These are phyloP conservation scores for Periconia sp. DNA, from an alignment of 2,329 filamentous ascomycete genomes.

Conservation along the genomic window DNA sequence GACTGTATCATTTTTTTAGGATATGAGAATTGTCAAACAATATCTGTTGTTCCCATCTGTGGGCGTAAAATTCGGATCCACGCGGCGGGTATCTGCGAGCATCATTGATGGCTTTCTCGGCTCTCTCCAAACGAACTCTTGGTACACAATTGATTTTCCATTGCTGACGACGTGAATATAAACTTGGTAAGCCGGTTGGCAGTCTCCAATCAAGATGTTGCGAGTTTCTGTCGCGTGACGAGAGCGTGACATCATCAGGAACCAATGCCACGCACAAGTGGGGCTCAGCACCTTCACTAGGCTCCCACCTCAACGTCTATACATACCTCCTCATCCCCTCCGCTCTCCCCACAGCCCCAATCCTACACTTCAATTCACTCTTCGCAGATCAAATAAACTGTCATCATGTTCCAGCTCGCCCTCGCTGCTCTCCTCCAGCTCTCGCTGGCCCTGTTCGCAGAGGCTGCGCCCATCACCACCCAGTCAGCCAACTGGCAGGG, in stretches of 20 bases:
- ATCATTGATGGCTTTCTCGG: no score
- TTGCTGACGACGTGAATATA: no score
- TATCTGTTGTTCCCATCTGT: no score
- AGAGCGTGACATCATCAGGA: background rate
- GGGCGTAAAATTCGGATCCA: no score
- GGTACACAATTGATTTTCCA: no score
- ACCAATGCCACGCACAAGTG: background rate
- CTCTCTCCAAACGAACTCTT: no score
- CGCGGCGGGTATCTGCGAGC: no score
- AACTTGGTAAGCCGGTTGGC: no score
- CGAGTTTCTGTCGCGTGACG: background rate
- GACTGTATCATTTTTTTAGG: no score
- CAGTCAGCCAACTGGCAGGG: conserved; percentile 55
- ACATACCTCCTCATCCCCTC: background rate
- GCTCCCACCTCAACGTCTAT: background rate
- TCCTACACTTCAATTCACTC: background rate
- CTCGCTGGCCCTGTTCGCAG: conserved; percentile 53
- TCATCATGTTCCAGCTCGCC: conserved; percentile 34
- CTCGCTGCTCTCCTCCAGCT: conserved; percentile 56
- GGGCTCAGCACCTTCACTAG: background rate
- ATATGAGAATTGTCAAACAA: no score
- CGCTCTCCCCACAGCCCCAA: background rate
- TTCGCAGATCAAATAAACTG: background rate
- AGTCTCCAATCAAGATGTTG: background rate
- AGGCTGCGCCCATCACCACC: conserved; percentile 50